A percentile compares a stretch with the other conserved stretches of the same genome.
Evolutionary conservation across 2,329 filamentous ascomycete genomes (phyloP).

Genomic region (Botrytis deweyae): DNA sequence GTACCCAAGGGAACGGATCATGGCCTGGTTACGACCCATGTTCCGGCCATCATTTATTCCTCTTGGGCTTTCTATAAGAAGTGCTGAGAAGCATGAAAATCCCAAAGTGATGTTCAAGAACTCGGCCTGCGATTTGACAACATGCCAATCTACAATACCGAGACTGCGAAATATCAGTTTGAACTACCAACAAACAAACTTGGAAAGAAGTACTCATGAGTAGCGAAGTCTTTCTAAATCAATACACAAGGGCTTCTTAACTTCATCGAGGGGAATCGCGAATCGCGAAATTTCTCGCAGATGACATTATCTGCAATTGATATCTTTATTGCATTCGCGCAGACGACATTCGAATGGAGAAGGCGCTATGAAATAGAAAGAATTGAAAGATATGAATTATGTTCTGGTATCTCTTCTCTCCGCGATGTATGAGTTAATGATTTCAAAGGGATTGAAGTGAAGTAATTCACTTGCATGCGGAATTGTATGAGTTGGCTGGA

Average conservation of each 20-base stretch:
- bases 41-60: not conserved
- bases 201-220: not conserved
- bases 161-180: not conserved
- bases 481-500: not conserved
- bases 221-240: accelerated
- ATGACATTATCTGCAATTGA: not conserved
- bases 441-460: not conserved
- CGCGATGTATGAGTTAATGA: not conserved
- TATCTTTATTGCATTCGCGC: not conserved
- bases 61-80: not conserved
- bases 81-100: not conserved
- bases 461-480: not conserved
- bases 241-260: not conserved
- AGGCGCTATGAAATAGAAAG: not conserved
- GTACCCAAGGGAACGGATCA: not conserved
- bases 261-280: not conserved
- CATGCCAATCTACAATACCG: not conserved
- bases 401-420: not conserved
- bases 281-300: not conserved
- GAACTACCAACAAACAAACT: not conserved
- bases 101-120: not conserved
- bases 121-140: not conserved
- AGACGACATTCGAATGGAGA: not conserved
- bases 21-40: not conserved
- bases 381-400: not conserved